Percentiles rank a stretch among this genome's conserved stretches.
Conservation (phyloP, 306 rosid species). For the Inga laurina region DNA sequence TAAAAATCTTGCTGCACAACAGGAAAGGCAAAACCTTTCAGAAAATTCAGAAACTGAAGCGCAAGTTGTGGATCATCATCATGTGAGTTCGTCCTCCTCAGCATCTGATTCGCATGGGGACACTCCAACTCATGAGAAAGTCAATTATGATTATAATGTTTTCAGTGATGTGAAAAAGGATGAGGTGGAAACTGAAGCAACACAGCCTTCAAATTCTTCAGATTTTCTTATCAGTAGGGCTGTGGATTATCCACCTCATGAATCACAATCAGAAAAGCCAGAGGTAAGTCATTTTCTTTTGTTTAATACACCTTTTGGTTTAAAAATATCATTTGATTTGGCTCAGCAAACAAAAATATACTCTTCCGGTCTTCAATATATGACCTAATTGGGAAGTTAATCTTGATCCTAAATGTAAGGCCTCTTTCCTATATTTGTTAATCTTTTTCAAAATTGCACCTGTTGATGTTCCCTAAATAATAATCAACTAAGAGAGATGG, state of each 20-base stretch:
- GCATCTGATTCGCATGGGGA: constrained; percentile 30
- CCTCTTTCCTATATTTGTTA: rapidly evolving
- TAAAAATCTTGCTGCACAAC: background rate
- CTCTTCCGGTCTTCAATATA: no score
- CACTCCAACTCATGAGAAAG: constrained; percentile 16
- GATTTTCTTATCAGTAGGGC: constrained; percentile 17
- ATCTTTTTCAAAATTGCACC: no score
- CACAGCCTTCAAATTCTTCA: constrained; percentile 28
- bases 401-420: no score
- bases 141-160: constrained; percentile 20
- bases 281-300: constrained; percentile 38
- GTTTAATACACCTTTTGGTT: background rate
- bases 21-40: constrained; percentile 38
- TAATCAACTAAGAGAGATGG: no score
- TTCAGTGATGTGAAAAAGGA: constrained; percentile 27
- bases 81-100: constrained; percentile 12
- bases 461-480: no score
- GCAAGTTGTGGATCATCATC: constrained; percentile 8
- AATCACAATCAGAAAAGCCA: constrained; percentile 22
- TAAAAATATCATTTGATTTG: no score
- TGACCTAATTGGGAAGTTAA: no score
- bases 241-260: constrained; percentile 33
- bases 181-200: constrained; percentile 30
- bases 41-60: constrained; percentile 31
- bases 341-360: no score